Base-by-base conservation (phyloP, 306 rosid genomes). In the Fragaria nilgerrensis region DNA sequence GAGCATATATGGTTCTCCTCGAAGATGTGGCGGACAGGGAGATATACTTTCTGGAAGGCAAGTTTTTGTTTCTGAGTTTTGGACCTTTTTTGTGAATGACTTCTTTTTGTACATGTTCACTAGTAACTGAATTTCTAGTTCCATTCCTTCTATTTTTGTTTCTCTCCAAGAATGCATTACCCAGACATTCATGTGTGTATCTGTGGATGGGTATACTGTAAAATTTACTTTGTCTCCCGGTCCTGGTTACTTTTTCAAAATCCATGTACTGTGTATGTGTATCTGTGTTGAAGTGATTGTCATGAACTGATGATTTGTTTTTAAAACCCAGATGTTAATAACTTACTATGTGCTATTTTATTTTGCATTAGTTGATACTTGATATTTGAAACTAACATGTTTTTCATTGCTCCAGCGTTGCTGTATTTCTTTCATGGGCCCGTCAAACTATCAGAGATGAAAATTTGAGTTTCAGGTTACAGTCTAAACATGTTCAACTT, bases 1-100 rank as follows among this genome's bases (percentile, higher is more conserved):
- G 68, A 87, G 93, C 84, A 81, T 91, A 72, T 88, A 86, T 52
- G 97, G 98, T 76, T 93, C 97, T 86, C 96, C 93, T 72, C 88
- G 98, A 63, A 93, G 98, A 68, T 93, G 97, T 75, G 96, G 97
- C 52, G 98, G 97, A 74, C 98, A 94, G 82, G 98, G 98, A 48
- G 98, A 94, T 80, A 88, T 94, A 79, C 98, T 94, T 82, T 91
- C 94, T 79, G 98, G 98, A 88, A 94, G 97, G 98, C 84, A 88
- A 85, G 98, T 84, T 29, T 45, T 50, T 55, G 13, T 43, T 48
- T 77, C 63, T 61, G 53, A 45, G 23, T 75, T 48, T 64, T 37
- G 23, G 37, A 29, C 16, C 1, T 25, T 14, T 34, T 27, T 15
- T 45, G 50, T 70, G 59, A 16, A 27, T 47, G 48, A 16, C 45